Evolutionary conservation across 371 early-diverging fungal species (phyloP), one percentile per base, ranked within the genome.

Genomic region (Rhizopus sp.): DNA sequence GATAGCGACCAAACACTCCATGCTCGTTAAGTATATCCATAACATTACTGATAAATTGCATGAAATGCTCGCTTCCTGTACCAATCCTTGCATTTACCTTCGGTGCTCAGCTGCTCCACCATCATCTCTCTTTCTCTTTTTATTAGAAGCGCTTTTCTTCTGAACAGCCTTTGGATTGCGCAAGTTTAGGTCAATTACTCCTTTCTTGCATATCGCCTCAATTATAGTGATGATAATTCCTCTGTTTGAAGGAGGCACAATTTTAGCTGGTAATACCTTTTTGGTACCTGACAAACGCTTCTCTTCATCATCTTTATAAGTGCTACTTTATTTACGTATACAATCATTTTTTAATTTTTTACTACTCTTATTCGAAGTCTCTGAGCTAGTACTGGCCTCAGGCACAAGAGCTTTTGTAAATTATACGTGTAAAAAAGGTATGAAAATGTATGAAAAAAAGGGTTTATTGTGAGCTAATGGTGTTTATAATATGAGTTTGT

Each of bases 41-140:
- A 41, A 63, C 50, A 40, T 33, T 55, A 37, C 38, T 47, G 30
- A 57, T 46, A 48, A 53, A 58, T 23, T 53, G 40, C 41, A 63
- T 15, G 38, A 55, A 63, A 37, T 63, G 55, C 40, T 55, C 55
- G 40, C 42, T 54, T 33, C 39, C 30, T 8, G 64, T 59, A 49
- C 64, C 54, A 34, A 58, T 39, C 59, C 64, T 46, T 29, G 49
- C 55, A 40, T 58, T 59, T 48, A 59, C 48, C 52, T 46, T 23
- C 10, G 42, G 7, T 44, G n/a, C 15, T 55, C 62, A 50, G 10
- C 42, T 44, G 51, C 30, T 15, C 32, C 37, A 40, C 41, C 49
- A 41, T 53, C 34, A 35, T 52, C 40, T 34, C 49, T 57, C 42
- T 41, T 48, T 51, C 53, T 55, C 48, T 62, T 62, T 53, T 56